A percentile compares a stretch with the other conserved stretches of the same genome.
Conservation (phyloP, 768 basidiomycete genomes). For the Naganishia kalamii region DNA sequence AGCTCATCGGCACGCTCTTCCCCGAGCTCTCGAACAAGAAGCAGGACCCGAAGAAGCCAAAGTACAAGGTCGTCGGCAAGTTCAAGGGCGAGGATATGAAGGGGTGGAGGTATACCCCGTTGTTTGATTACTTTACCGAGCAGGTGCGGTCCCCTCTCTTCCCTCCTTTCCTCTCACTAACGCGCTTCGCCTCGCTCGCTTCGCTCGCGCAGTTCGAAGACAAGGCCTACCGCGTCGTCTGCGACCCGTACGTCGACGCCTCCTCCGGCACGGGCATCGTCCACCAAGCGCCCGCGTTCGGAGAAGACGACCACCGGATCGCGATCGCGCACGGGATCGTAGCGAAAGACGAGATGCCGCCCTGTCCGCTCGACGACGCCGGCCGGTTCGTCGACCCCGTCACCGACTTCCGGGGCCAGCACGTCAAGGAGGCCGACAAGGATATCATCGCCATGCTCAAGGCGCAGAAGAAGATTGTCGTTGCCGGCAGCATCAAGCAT, state of each 20-base stretch:
- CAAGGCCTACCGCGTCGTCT: slow-evolving; percentile 78
- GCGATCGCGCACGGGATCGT: slow-evolving; percentile 76
- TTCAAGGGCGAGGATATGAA: slow-evolving; percentile 90
- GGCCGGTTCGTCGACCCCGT: slow-evolving; percentile 85
- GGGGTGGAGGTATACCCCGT: slow-evolving; percentile 87
- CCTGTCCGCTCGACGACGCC: slow-evolving; percentile 87
- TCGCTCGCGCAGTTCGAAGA: slow-evolving; percentile 65
- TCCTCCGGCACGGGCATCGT: slow-evolving; percentile 95
- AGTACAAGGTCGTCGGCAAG: slow-evolving; percentile 80
- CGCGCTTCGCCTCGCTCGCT: not conserved
- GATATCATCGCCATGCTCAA: slow-evolving; percentile 87
- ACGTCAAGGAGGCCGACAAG: slow-evolving; percentile 95
- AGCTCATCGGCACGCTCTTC: slow-evolving; percentile 77
- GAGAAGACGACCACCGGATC: slow-evolving; percentile 96
- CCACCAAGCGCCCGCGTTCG: slow-evolving; percentile 96
- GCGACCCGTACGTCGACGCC: slow-evolving; percentile 88
- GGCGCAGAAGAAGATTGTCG: slow-evolving; percentile 75
- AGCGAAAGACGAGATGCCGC: slow-evolving; percentile 83
- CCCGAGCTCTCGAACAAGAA: slow-evolving; percentile 53
- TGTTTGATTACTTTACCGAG: slow-evolving; percentile 95
- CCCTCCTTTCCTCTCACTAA: too few relatives aligned
- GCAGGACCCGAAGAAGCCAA: slow-evolving; percentile 77
- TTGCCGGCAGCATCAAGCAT: slow-evolving; percentile 78
- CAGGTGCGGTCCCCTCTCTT: slow-evolving; percentile 56
- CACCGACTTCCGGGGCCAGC: slow-evolving; percentile 74